Percentiles rank a stretch among this genome's conserved stretches.
Evolutionary conservation across 306 rosid genomes (phyloP).

Genomic region (Vigna angularis): DNA sequence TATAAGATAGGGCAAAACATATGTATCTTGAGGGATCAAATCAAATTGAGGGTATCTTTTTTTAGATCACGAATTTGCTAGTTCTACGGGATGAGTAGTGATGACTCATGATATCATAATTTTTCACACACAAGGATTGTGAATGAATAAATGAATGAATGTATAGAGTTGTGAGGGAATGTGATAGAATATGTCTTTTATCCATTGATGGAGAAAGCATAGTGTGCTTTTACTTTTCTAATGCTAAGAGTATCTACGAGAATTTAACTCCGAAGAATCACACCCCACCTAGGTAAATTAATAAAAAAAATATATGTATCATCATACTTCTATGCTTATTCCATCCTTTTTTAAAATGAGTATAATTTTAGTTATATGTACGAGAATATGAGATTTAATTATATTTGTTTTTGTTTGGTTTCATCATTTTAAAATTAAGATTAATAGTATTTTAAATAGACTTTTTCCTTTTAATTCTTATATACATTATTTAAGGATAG

Average conservation of each 20-base stretch:
- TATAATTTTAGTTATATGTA: too few species aligned
- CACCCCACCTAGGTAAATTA: conserved; percentile 8
- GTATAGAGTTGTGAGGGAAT: conserved; percentile 28
- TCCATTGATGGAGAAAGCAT: conserved; percentile 59
- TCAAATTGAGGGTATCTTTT: conserved; percentile 28
- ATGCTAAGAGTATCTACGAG: conserved; percentile 51
- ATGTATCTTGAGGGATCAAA: conserved; percentile 28
- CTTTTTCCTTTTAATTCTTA: too few species aligned
- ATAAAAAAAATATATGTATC: too few species aligned
- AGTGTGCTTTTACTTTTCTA: conserved; percentile 62
- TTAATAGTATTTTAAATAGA: too few species aligned
- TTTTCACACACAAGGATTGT: not conserved
- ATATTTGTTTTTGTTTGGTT: too few species aligned
- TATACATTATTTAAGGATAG: too few species aligned
- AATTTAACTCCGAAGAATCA: conserved; percentile 36
- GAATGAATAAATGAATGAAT: conserved; percentile 11
- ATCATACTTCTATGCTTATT: too few species aligned
- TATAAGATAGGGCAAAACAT: not conserved
- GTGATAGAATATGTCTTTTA: conserved; percentile 56
- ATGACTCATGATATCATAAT: conserved; percentile 10
- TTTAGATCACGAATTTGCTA: not conserved
- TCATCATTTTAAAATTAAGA: too few species aligned
- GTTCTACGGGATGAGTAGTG: conserved; percentile 19
- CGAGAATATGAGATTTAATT: too few species aligned
- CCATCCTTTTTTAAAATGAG: too few species aligned